Evolutionary conservation across 2,329 filamentous ascomycete species (phyloP).

Genomic region (Chalaropsis thielavioides): DNA sequence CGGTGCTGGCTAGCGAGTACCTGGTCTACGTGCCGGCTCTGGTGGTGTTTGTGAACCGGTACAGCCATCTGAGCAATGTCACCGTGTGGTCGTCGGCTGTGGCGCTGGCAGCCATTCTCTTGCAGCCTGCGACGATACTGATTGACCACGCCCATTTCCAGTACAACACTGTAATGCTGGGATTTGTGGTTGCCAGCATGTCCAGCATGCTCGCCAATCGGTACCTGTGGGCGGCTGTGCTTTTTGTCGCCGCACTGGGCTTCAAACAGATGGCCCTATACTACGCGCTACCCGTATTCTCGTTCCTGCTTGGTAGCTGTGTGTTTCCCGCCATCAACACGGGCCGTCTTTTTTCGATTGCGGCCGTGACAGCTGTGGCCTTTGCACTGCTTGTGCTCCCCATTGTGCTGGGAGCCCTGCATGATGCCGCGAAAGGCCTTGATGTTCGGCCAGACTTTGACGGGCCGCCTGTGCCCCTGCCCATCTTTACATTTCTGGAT

Average conservation of each 20-base stretch:
- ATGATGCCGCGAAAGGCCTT: constrained; percentile 52
- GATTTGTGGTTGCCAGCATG: constrained; percentile 71
- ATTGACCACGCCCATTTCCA: constrained; percentile 96
- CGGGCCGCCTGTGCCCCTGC: constrained; percentile 28
- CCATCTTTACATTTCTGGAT: constrained; percentile 44
- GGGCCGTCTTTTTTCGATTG: constrained; percentile 57
- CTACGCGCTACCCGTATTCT: constrained; percentile 85
- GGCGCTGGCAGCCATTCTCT: constrained; percentile 73
- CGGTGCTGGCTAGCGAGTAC: constrained; percentile 82
- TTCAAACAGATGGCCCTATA: constrained; percentile 99
- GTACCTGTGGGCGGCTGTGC: constrained; percentile 76
- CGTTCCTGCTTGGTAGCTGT: constrained; percentile 77
- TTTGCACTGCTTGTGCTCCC: constrained; percentile 67
- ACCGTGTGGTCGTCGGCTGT: constrained; percentile 71
- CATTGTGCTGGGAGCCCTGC: constrained; percentile 55
- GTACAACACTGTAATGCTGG: constrained; percentile 98
- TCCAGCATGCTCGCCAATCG: constrained; percentile 78
- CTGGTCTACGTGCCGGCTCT: constrained; percentile 74
- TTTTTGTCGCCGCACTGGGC: constrained; percentile 84
- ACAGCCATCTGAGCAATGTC: constrained; percentile 60
- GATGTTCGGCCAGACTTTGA: constrained; percentile 15
- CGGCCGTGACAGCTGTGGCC: constrained; percentile 53
- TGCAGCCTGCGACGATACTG: constrained; percentile 82
- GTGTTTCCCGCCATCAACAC: constrained; percentile 58
- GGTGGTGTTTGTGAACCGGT: constrained; percentile 72